Conservation (phyloP, 2,329 filamentous ascomycete species). For the Fusarium sp. region DNA sequence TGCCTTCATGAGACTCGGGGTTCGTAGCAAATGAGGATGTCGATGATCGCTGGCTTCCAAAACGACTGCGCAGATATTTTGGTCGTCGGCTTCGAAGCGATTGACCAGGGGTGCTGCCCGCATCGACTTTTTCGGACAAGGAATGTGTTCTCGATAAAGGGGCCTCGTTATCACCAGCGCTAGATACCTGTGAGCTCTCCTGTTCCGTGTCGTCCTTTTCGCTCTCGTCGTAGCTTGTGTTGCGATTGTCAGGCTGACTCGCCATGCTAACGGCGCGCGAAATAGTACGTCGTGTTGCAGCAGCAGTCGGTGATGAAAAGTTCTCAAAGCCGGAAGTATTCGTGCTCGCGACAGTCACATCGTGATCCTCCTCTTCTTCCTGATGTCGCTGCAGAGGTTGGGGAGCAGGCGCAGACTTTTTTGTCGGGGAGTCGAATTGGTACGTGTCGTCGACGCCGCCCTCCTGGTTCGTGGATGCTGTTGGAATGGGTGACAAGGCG, state of each 20-base stretch:
- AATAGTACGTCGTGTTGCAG: conserved; percentile 61
- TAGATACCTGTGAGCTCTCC: conserved; percentile 45
- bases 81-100: conserved; percentile 59
- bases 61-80: conserved; percentile 65
- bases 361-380: conserved; percentile 28
- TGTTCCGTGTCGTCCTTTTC: conserved; percentile 38
- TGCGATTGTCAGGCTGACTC: conserved; percentile 42
- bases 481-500: conserved; percentile 63
- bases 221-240: conserved; percentile 39
- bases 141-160: conserved; percentile 46
- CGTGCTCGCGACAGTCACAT: conserved; percentile 47
- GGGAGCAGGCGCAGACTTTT: conserved; percentile 40
- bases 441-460: conserved; percentile 63
- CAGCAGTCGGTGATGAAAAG: conserved; percentile 64
- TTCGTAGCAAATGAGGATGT: conserved; percentile 66
- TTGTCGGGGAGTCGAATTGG: conserved; percentile 59
- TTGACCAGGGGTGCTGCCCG: conserved; percentile 56
- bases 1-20: conserved; percentile 66
- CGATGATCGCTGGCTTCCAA: conserved; percentile 67
- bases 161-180: conserved; percentile 41
- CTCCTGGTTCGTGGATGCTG: conserved; percentile 49
- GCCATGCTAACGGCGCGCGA: conserved; percentile 61
- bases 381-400: conserved; percentile 14
- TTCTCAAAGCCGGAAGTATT: conserved; percentile 61
- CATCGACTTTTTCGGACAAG: conserved; percentile 49